phyloP scores from a whole-genome alignment of 225 moss, liverwort and hornwort genomes.

The Pseudisothecium myosuroides region DNA sequence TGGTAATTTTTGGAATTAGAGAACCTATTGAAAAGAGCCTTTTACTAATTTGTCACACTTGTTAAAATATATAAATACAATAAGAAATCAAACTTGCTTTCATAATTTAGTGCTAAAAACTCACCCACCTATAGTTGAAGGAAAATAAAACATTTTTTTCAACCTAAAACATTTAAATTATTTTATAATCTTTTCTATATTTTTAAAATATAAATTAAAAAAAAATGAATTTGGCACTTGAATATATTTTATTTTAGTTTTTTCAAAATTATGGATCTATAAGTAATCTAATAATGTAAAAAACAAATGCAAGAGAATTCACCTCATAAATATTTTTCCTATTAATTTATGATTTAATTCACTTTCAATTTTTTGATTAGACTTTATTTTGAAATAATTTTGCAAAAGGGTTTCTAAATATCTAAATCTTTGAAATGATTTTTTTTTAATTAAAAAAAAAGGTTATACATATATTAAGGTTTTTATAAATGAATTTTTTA shows the following conservation, averaged over 20 bases:
- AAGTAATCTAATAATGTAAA: neutral
- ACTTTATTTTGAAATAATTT: too few relatives aligned
- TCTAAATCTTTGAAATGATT: too few relatives aligned
- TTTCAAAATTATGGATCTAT: neutral
- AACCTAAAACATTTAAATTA: neutral
- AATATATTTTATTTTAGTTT: neutral
- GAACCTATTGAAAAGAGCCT: accelerated
- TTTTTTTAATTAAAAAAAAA: too few relatives aligned
- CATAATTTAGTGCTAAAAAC: neutral
- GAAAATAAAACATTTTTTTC: neutral
- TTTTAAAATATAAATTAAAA: neutral
- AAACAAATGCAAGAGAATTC: too few relatives aligned
- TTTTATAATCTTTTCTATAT: neutral
- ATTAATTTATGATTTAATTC: too few relatives aligned
- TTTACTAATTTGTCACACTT: neutral
- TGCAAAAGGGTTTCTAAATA: too few relatives aligned
- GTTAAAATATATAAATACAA: neutral
- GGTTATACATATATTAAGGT: too few relatives aligned
- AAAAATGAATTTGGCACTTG: neutral
- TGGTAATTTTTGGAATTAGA: too few relatives aligned
- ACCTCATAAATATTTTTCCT: too few relatives aligned
- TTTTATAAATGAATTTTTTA: too few relatives aligned
- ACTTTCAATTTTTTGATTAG: too few relatives aligned
- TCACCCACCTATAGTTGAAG: neutral
- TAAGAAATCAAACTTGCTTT: neutral